Conservation (phyloP, 768 basidiomycete species). For the Serpula lacrymans region DNA sequence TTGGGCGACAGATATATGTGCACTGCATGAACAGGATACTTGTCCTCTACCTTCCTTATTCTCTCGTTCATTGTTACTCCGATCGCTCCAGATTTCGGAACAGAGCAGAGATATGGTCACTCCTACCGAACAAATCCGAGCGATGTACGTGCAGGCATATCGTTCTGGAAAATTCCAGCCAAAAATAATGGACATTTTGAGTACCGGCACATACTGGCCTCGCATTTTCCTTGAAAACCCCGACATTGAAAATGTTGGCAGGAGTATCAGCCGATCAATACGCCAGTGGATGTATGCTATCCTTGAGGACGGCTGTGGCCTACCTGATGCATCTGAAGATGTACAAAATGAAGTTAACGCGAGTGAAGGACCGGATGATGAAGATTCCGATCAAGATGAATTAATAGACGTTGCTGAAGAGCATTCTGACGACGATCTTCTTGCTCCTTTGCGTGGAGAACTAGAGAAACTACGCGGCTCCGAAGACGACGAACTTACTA, state of each 20-base stretch:
- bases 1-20: constrained; percentile 58
- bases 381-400: constrained; percentile 55
- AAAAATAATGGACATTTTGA: constrained; percentile 55
- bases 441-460: constrained; percentile 69
- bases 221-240: constrained; percentile 75
- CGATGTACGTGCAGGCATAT: constrained; percentile 60
- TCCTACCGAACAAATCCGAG: constrained; percentile 31
- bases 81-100: constrained; percentile 16
- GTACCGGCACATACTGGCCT: constrained; percentile 67
- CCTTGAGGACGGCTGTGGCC: constrained; percentile 63
- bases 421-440: constrained; percentile 50
- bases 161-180: constrained; percentile 55
- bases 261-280: constrained; percentile 60
- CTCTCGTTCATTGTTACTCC: constrained; percentile 35
- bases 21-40: constrained; percentile 53
- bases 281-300: constrained; percentile 66
- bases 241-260: constrained; percentile 62
- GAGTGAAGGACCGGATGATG: constrained; percentile 30
- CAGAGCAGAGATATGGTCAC: constrained; percentile 12
- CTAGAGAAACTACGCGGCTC: constrained; percentile 54
- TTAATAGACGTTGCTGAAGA: constrained; percentile 68
- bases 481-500: constrained; percentile 26
- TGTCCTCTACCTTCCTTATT: constrained; percentile 56
- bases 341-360: constrained; percentile 18
- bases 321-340: constrained; percentile 36